These are phyloP conservation scores for Fagopyrum homotropicum DNA, from an alignment of 148 eudicot genomes.

Conservation along the genomic window DNA sequence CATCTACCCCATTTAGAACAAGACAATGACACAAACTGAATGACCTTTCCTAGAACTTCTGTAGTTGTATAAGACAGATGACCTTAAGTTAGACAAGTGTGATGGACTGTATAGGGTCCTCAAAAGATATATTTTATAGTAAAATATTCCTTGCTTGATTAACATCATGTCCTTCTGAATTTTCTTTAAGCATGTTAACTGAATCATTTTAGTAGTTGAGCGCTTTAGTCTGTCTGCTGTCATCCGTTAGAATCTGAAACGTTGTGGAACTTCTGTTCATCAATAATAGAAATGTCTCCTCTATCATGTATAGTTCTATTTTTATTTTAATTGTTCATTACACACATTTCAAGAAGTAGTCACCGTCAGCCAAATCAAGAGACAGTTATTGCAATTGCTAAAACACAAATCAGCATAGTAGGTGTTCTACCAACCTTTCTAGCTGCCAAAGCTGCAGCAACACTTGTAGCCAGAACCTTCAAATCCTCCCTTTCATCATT, in stretches of 20 bases:
- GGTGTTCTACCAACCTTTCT: conserved; percentile 49
- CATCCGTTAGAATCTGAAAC: background rate
- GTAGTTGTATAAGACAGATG: background rate
- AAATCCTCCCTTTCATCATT: conserved; percentile 96
- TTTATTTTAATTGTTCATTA: background rate
- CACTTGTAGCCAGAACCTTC: conserved; percentile 95
- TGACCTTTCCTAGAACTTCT: background rate
- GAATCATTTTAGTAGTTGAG: background rate
- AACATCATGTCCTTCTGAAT: background rate
- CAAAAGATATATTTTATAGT: background rate
- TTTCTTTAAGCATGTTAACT: background rate
- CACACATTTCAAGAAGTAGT: background rate
- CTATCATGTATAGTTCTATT: background rate
- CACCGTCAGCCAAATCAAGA: background rate
- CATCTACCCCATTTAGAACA: background rate
- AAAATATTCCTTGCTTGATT: background rate
- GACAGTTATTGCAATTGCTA: background rate
- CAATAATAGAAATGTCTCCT: background rate
- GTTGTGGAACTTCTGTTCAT: background rate
- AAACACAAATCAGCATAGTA: background rate
- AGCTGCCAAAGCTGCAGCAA: conserved; percentile 98
- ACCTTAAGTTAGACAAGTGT: background rate
- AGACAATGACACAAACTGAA: background rate
- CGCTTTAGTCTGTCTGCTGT: background rate
- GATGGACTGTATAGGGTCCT: background rate